These are phyloP conservation scores for Epichloe glyceriae DNA, from an alignment of 2,329 filamentous ascomycete genomes.

Conservation along the genomic window DNA sequence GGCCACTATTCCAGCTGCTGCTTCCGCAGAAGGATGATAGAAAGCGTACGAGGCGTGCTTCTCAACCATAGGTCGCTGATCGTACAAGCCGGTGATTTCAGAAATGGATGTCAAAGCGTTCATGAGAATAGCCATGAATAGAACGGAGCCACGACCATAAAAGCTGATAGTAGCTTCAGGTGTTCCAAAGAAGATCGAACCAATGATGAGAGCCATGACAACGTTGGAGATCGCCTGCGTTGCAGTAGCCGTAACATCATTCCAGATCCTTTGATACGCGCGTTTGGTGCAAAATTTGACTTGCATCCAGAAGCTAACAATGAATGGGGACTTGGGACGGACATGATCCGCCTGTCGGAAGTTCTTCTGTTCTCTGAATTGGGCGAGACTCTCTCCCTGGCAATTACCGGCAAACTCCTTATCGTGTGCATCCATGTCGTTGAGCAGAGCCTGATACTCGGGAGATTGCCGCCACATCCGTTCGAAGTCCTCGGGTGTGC, in stretches of 20 bases:
- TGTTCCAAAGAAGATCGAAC: conserved; percentile 44
- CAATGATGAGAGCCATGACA: conserved; percentile 47
- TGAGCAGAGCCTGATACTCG: conserved; percentile 28
- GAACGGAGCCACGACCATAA: conserved; percentile 38
- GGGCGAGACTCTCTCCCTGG: conserved; percentile 23
- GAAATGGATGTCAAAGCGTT: conserved; percentile 45
- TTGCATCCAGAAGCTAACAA: conserved; percentile 43
- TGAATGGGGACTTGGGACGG: conserved; percentile 42
- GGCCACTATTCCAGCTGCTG: conserved; percentile 37
- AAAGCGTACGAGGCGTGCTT: conserved; percentile 37
- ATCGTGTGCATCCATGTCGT: conserved; percentile 39
- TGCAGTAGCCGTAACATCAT: conserved; percentile 34
- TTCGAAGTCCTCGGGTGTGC: conserved; percentile 59
- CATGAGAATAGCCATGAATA: conserved; percentile 48
- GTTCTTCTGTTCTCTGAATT: conserved; percentile 35
- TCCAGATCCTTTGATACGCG: conserved; percentile 39
- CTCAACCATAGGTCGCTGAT: conserved; percentile 34
- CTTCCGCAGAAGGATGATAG: conserved; percentile 39
- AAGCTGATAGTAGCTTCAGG: conserved; percentile 37
- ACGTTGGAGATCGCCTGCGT: conserved; percentile 34
- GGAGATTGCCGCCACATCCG: conserved; percentile 30
- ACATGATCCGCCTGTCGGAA: conserved; percentile 38
- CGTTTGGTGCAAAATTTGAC: conserved; percentile 36
- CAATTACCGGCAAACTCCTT: conserved; percentile 29
- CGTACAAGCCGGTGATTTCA: conserved; percentile 35